Base-by-base conservation (phyloP, 2,329 filamentous ascomycete genomes). In the Fusarium sp. region DNA sequence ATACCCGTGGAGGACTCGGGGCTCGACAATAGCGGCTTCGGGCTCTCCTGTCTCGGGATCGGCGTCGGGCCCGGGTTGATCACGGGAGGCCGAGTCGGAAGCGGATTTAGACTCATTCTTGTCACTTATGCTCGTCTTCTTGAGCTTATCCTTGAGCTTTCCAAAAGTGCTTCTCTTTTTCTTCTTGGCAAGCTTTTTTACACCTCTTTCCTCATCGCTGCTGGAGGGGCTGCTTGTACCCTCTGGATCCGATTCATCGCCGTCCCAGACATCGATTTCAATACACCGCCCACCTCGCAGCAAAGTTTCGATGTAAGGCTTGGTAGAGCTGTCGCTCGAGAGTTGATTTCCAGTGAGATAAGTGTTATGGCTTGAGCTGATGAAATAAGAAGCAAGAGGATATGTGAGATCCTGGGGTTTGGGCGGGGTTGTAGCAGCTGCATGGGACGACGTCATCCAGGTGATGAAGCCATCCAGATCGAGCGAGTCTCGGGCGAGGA, bases 201-300 rank as follows among this genome's bases (percentile, higher is more conserved):
- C 75, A 74, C 42, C 82, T 79, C 88, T 80, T 46, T 80, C 81
- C 56, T 78, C 82, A 53, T 79, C 80, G 54, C 78, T 82, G 85
- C 78, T 91, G 84, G 70, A 72, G 31, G 65, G 73, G 36, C 71
- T 63, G 23, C 60, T 73, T 12, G 71, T 74, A 3, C 64, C 69
- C 51, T 79, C 89, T 76, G 82, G 91, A 86, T 78, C 91, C 74
- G 74, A 93, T 74, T 94, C 91, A 58, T 91, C 89, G 41, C 94
- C 94, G 77, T 97, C 93, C 94, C 94, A 97, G 73, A 96, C 97
- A 75, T 97, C 94, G 63, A 97, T 92, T 81, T 97, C 94, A 62
- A 97, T 90, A 79, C 94, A 97, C 18, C 94, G 90, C 73, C 94
- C 97, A 3, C 93, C 94, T 52, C 92, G 89, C 72, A 93, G 87